A percentile compares a stretch with the other conserved stretches of the same genome.
Evolutionary conservation across 768 basidiomycete genomes (phyloP).

Genomic region (Rhizopogon sp.): DNA sequence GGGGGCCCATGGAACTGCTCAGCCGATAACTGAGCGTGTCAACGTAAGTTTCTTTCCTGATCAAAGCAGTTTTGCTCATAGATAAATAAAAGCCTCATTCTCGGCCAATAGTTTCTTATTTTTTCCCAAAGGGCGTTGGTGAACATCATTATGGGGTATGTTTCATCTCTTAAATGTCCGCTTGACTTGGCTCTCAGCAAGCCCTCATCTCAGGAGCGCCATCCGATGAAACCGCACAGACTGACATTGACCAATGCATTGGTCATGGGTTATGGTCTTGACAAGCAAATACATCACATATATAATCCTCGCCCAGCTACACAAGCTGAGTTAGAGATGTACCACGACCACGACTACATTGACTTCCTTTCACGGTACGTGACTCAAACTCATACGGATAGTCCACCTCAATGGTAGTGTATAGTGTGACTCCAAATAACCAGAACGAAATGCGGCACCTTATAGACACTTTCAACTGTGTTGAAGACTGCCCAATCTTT

Average conservation of each 20-base stretch:
- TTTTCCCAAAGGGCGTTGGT: constrained; percentile 90
- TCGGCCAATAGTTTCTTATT: constrained; percentile 90
- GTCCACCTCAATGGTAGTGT: background rate
- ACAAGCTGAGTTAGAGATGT: constrained; percentile 80
- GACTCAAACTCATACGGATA: background rate
- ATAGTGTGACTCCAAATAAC: constrained; percentile 80
- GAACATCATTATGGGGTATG: constrained; percentile 94
- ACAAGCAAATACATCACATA: constrained; percentile 91
- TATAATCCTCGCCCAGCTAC: constrained; percentile 89
- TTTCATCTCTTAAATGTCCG: constrained; percentile 1
- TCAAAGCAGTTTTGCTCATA: constrained; percentile 8
- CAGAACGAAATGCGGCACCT: constrained; percentile 64
- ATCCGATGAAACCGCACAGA: constrained; percentile 98
- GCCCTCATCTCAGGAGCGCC: constrained; percentile 65
- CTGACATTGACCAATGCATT: constrained; percentile 94
- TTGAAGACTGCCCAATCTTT: constrained; percentile 97
- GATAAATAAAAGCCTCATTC: constrained; percentile 24
- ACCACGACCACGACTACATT: constrained; percentile 94
- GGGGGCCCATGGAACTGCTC: constrained; percentile 62
- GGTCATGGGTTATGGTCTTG: constrained; percentile 92
- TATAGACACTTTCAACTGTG: constrained; percentile 88
- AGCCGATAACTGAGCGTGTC: constrained; percentile 76
- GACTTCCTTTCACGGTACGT: constrained; percentile 88
- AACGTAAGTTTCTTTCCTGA: constrained; percentile 46
- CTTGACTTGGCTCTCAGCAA: constrained; percentile 4